A percentile compares a stretch with the other conserved stretches of the same genome.
Conservation (phyloP, 352 stramenopile genomes). For the Phytophthora hibernalis region DNA sequence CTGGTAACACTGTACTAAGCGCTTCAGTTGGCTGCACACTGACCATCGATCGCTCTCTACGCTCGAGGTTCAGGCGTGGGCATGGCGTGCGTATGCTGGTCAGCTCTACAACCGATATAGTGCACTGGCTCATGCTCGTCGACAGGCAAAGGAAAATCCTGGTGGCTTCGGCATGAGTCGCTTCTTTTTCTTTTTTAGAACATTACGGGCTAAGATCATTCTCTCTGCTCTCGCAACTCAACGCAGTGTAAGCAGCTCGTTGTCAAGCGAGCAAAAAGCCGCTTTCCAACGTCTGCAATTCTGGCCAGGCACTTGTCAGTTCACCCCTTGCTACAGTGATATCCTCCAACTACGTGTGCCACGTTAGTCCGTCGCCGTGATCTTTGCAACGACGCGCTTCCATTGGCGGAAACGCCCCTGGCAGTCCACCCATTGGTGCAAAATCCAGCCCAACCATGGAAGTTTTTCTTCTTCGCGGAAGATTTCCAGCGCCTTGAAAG, state of each 20-base stretch:
- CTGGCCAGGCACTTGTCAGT: neutral
- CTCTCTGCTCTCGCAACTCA: neutral
- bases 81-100: conserved; percentile 1
- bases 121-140: conserved; percentile 8
- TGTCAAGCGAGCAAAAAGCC: neutral
- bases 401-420: conserved; percentile 14
- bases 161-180: neutral
- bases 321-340: conserved; percentile 4
- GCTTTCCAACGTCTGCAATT: neutral
- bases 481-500: conserved; percentile 33
- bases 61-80: neutral
- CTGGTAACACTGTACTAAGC: no score
- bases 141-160: conserved; percentile 11
- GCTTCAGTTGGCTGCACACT: conserved; percentile 4
- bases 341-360: neutral
- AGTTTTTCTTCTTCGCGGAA: conserved; percentile 19
- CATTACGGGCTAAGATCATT: conserved; percentile 20
- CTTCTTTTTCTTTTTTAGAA: conserved; percentile 23
- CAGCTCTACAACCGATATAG: no score
- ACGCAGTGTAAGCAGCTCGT: neutral
- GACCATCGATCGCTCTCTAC: conserved; percentile 18
- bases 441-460: conserved; percentile 29
- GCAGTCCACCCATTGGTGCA: conserved; percentile 11
- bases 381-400: neutral
- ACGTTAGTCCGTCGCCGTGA: neutral